Evolutionary conservation across 2,329 filamentous ascomycete species (phyloP).

Genomic region (Pseudogymnoascus sp.): DNA sequence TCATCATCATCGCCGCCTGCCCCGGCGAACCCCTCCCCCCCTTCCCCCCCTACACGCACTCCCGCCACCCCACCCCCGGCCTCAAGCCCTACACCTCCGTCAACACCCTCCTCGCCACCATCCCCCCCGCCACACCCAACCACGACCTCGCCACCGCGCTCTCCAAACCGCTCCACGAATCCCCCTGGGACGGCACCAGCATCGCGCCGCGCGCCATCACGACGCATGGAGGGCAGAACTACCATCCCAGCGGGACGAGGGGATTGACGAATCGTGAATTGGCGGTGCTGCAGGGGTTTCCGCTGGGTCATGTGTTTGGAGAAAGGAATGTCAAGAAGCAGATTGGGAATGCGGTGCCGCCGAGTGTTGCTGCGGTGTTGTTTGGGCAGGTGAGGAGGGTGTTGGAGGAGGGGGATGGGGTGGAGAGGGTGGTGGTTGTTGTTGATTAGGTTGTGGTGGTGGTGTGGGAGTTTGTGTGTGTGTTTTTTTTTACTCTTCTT

Average conservation of each 20-base stretch:
- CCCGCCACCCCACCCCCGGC: constrained; percentile 28
- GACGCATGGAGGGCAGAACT: constrained; percentile 51
- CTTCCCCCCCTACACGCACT: constrained; percentile 57
- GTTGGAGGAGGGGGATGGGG: constrained; percentile 19
- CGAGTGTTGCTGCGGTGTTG: constrained; percentile 40
- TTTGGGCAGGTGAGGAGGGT: constrained; percentile 33
- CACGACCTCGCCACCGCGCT: constrained; percentile 30
- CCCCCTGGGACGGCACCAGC: constrained; percentile 37
- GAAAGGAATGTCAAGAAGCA: constrained; percentile 44
- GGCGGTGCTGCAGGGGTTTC: constrained; percentile 63
- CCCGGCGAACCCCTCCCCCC: constrained; percentile 62
- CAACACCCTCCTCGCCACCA: constrained; percentile 21
- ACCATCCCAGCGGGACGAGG: constrained; percentile 56
- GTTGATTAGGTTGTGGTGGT: neutral
- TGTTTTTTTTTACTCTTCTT: too few relatives aligned
- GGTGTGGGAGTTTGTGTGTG: neutral
- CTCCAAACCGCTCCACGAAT: constrained; percentile 20
- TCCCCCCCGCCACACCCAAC: constrained; percentile 27
- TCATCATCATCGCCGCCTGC: constrained; percentile 50
- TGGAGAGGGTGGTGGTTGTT: constrained; percentile 7
- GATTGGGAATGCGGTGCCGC: constrained; percentile 74
- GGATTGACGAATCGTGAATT: constrained; percentile 59
- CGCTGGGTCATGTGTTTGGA: constrained; percentile 48
- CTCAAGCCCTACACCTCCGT: constrained; percentile 38
- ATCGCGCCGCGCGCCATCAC: constrained; percentile 54